Evolutionary conservation across 768 basidiomycete species (phyloP).

Genomic region (Boletellus ananiceps): DNA sequence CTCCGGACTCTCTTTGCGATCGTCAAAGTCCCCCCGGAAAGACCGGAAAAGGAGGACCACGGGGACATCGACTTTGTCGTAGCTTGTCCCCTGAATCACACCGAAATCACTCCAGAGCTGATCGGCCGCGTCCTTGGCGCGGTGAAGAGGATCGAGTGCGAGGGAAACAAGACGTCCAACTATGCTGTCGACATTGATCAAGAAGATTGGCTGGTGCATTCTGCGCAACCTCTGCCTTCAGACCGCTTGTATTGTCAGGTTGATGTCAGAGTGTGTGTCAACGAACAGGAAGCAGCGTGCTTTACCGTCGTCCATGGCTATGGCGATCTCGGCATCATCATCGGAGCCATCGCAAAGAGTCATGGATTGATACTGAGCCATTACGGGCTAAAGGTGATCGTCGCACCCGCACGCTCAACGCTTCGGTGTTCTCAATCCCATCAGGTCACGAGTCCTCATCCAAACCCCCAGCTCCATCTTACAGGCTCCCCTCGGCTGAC

Average conservation of each 20-base stretch:
- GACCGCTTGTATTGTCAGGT: constrained; percentile 42
- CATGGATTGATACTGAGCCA: constrained; percentile 46
- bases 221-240: constrained; percentile 2
- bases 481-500: constrained; percentile 47
- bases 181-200: constrained; percentile 48
- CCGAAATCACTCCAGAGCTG: constrained; percentile 30
- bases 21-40: constrained; percentile 56
- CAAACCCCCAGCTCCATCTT: constrained; percentile 43
- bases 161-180: constrained; percentile 56
- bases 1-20: constrained; percentile 45
- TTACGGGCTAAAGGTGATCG: constrained; percentile 55
- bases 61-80: constrained; percentile 73
- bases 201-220: constrained; percentile 35
- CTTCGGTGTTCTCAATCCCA: constrained; percentile 14
- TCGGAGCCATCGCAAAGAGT: constrained; percentile 51
- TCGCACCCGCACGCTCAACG: not conserved
- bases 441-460: constrained; percentile 26
- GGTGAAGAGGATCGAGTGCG: constrained; percentile 40
- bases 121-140: constrained; percentile 46
- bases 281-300: constrained; percentile 47
- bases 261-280: constrained; percentile 57
- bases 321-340: constrained; percentile 70
- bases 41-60: constrained; percentile 59
- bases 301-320: constrained; percentile 56
- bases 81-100: constrained; percentile 33